A percentile compares a stretch with the other conserved stretches of the same genome.
Evolutionary conservation across 2,329 filamentous ascomycete genomes (phyloP).

Genomic region (Aspergillus sp.): DNA sequence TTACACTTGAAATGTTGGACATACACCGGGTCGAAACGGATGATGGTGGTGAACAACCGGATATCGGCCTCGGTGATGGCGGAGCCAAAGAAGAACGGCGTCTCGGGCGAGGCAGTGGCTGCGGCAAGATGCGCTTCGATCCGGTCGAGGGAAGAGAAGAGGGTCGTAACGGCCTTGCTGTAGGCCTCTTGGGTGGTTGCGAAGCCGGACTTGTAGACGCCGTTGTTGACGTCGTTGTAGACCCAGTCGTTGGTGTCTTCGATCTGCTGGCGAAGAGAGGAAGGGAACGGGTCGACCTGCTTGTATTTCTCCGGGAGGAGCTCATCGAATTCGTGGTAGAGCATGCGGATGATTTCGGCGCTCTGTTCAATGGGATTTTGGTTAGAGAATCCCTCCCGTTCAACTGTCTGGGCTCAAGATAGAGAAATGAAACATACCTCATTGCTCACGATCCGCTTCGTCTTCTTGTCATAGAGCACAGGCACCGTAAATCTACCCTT

Average conservation of each 20-base stretch:
- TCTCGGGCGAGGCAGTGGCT: slow-evolving; percentile 21
- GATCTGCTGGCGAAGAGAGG: slow-evolving; percentile 56
- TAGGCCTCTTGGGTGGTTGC: slow-evolving; percentile 78
- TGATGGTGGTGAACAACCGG: slow-evolving; percentile 63
- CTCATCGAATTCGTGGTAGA: slow-evolving; percentile 72
- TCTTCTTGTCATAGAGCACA: slow-evolving; percentile 64
- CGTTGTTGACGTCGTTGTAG: slow-evolving; percentile 54
- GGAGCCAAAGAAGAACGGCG: slow-evolving; percentile 66
- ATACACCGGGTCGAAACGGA: slow-evolving; percentile 69
- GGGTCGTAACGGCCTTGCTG: slow-evolving; percentile 58
- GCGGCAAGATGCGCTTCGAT: slow-evolving; percentile 61
- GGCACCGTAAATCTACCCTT: slow-evolving; percentile 78
- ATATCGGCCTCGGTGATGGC: slow-evolving; percentile 75
- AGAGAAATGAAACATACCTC: slow-evolving; percentile 46
- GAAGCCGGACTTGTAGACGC: slow-evolving; percentile 60
- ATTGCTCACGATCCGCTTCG: slow-evolving; percentile 74
- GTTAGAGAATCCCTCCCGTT: background rate
- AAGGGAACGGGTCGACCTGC: slow-evolving; percentile 59
- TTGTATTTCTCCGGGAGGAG: slow-evolving; percentile 54
- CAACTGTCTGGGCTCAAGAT: background rate
- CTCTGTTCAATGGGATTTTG: slow-evolving; percentile 29
- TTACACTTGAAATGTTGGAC: slow-evolving; percentile 81
- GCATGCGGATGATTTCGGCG: slow-evolving; percentile 85
- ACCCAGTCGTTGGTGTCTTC: slow-evolving; percentile 74
- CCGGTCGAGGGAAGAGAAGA: slow-evolving; percentile 71